These are phyloP conservation scores for Nicotiana benthamiana DNA, from an alignment of 257 asterid species.

Conservation along the genomic window DNA sequence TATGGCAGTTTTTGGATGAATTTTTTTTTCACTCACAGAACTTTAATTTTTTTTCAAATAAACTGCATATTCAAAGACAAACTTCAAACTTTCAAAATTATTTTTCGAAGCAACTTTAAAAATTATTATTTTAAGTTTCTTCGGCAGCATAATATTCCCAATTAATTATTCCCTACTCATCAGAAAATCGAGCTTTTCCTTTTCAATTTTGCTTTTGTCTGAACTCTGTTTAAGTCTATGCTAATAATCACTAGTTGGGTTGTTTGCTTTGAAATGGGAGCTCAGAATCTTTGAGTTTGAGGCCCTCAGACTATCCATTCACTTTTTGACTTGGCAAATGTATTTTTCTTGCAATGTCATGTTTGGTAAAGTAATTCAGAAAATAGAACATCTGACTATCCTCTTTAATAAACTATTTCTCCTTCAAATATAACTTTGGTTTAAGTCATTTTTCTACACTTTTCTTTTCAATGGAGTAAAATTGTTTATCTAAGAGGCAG, in stretches of 20 bases:
- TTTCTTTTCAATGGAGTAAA: not conserved
- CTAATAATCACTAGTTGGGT: constrained; percentile 23
- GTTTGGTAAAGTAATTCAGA: not conserved
- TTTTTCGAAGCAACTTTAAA: too few species aligned
- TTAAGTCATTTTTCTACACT: not conserved
- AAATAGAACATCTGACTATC: not conserved
- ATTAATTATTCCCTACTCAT: constrained; percentile 23
- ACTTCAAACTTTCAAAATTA: too few species aligned
- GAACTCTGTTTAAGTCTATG: constrained; percentile 2
- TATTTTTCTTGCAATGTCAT: constrained; percentile 15
- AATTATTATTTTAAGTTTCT: too few species aligned
- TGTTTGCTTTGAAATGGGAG: constrained; percentile 27
- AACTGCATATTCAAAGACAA: too few species aligned
- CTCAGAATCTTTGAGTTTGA: constrained; percentile 43
- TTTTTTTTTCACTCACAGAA: too few species aligned
- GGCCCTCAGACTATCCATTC: constrained; percentile 22
- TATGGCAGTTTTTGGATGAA: too few species aligned
- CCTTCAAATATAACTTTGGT: not conserved
- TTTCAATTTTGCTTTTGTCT: not conserved
- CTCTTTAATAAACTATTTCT: not conserved
- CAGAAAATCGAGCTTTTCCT: constrained; percentile 1
- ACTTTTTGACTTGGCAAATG: constrained; percentile 33
- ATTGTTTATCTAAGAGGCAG: not conserved
- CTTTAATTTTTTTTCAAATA: too few species aligned
- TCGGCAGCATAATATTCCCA: constrained; percentile 18